Percentiles rank a stretch among this genome's conserved stretches.
Evolutionary conservation across 352 stramenopile genomes (phyloP).

Genomic region (Peronospora destructor): DNA sequence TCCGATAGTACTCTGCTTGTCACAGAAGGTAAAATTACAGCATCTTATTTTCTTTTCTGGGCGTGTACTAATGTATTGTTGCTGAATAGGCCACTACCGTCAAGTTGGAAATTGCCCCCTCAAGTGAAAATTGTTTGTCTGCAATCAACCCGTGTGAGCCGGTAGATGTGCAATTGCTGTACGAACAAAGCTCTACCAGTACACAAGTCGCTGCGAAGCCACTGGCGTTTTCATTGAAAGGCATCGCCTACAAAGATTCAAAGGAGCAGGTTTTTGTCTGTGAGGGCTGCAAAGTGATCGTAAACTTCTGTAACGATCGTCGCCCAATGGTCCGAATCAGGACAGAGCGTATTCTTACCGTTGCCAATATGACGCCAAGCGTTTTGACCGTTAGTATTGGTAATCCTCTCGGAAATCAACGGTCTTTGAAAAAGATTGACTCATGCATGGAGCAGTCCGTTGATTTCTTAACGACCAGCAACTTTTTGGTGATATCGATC

Average conservation of each 20-base stretch:
- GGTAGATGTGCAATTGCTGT: slow-evolving; percentile 18
- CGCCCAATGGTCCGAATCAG: slow-evolving; percentile 31
- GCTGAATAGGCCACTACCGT: slow-evolving; percentile 11
- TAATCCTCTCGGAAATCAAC: slow-evolving; percentile 12
- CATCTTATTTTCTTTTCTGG: background rate
- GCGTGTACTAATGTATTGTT: slow-evolving; percentile 11
- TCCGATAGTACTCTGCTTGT: slow-evolving; percentile 25
- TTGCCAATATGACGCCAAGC: slow-evolving; percentile 29
- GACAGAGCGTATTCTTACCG: slow-evolving; percentile 28
- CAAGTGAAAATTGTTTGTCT: slow-evolving; percentile 23
- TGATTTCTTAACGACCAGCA: slow-evolving; percentile 17
- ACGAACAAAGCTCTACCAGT: slow-evolving; percentile 4
- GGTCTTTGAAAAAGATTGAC: slow-evolving; percentile 9
- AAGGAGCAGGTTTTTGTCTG: slow-evolving; percentile 36
- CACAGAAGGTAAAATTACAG: slow-evolving; percentile 32
- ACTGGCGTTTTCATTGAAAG: slow-evolving; percentile 19
- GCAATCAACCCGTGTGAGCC: slow-evolving; percentile 37
- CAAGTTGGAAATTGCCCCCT: slow-evolving; percentile 19
- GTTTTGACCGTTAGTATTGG: slow-evolving; percentile 19
- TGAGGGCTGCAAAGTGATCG: slow-evolving; percentile 26
- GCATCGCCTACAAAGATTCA: slow-evolving; percentile 3
- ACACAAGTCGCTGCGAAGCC: background rate
- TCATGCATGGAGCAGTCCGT: slow-evolving; percentile 23
- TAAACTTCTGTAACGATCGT: slow-evolving; percentile 6
- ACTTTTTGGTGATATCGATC: slow-evolving; percentile 27